Evolutionary conservation across 2,329 filamentous ascomycete genomes (phyloP).

Genomic region (Meredithiella fracta): DNA sequence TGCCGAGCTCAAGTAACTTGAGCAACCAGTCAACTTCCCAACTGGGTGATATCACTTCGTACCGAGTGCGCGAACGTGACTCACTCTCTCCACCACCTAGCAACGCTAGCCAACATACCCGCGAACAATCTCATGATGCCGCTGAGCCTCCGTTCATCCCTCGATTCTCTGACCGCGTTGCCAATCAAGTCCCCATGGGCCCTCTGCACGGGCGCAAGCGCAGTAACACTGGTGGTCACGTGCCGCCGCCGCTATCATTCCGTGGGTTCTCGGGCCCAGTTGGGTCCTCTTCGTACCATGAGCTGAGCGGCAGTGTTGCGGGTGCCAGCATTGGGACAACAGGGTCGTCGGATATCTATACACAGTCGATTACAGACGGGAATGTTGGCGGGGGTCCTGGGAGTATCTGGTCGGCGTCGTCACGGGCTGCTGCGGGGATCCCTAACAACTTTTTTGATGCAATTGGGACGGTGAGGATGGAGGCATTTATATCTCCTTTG

Average conservation of each 20-base stretch:
- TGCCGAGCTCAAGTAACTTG: slow-evolving; percentile 26
- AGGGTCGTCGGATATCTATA: slow-evolving; percentile 44
- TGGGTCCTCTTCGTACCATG: slow-evolving; percentile 27
- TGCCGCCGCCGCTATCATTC: slow-evolving; percentile 54
- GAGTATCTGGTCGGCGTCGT: slow-evolving; percentile 29
- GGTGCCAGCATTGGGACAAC: slow-evolving; percentile 41
- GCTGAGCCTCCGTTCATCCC: slow-evolving; percentile 59
- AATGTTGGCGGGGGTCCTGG: slow-evolving; percentile 20
- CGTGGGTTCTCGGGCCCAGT: slow-evolving; percentile 55
- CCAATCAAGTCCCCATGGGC: slow-evolving; percentile 20
- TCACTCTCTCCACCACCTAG: slow-evolving; percentile 24
- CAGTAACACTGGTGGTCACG: slow-evolving; percentile 71
- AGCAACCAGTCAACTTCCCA: background rate
- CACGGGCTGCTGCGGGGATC: slow-evolving; percentile 27
- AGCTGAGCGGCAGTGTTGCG: slow-evolving; percentile 39
- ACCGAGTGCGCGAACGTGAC: slow-evolving; percentile 20
- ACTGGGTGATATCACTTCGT: slow-evolving; percentile 19
- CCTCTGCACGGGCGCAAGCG: slow-evolving; percentile 61
- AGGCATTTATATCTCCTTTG: slow-evolving; percentile 70
- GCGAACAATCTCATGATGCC: slow-evolving; percentile 38
- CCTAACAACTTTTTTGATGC: slow-evolving; percentile 63
- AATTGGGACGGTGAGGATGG: slow-evolving; percentile 86
- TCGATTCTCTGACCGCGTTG: slow-evolving; percentile 42
- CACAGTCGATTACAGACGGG: slow-evolving; percentile 24
- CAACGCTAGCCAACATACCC: slow-evolving; percentile 24